Conservation (phyloP, 1,139 yeast genomes). For the Lodderomyces metapsilosis region DNA sequence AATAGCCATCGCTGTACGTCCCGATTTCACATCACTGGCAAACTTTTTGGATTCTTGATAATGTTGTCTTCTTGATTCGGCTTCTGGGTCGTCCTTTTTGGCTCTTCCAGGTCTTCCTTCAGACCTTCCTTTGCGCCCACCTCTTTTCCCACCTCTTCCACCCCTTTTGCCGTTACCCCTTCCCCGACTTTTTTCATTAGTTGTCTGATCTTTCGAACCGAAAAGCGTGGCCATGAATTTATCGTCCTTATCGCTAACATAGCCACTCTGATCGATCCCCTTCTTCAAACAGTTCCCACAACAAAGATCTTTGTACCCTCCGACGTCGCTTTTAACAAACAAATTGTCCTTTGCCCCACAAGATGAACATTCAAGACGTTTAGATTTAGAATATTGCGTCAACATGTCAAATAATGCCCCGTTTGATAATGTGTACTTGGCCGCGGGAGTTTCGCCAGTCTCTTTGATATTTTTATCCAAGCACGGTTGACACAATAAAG, state of each 20-base stretch:
- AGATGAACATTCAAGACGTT: constrained; percentile 48
- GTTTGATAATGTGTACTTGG: constrained; percentile 51
- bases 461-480: constrained; percentile 30
- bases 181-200: constrained; percentile 19
- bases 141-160: constrained; percentile 21
- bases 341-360: constrained; percentile 45
- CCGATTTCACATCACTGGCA: constrained; percentile 36
- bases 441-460: constrained; percentile 39
- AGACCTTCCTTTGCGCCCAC: constrained; percentile 10
- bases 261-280: too few relatives aligned
- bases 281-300: too few relatives aligned
- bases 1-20: constrained; percentile 43
- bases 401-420: constrained; percentile 54
- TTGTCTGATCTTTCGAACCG: constrained; percentile 45
- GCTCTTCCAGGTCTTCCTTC: constrained; percentile 15
- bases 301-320: too few relatives aligned
- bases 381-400: constrained; percentile 45
- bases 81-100: constrained; percentile 26
- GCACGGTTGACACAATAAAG: constrained; percentile 50
- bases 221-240: constrained; percentile 46
- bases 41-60: constrained; percentile 34
- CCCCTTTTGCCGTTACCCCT: constrained; percentile 21
- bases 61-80: constrained; percentile 40
- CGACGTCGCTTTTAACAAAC: too few relatives aligned
- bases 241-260: constrained; percentile 48